These are phyloP conservation scores for Kalmanozyma brasiliensis DNA, from an alignment of 1,284 basidiomycete species.

Conservation along the genomic window DNA sequence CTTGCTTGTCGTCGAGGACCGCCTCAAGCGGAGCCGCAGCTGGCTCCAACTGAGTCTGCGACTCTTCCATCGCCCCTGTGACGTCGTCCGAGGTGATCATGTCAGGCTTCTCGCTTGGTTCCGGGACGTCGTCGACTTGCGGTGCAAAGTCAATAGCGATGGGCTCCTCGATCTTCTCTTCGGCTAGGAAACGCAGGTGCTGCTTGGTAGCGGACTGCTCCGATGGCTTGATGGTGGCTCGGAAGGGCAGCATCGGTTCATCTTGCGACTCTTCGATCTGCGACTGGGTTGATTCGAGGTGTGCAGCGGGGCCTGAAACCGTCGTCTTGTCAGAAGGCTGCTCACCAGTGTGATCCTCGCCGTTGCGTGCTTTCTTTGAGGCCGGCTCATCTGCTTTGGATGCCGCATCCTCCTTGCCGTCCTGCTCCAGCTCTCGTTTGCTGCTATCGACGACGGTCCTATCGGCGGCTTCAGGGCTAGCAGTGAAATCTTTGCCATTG, in stretches of 20 bases:
- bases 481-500: not conserved
- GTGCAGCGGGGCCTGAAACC: not conserved
- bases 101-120: not conserved
- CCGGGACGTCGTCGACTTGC: not conserved
- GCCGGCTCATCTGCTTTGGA: constrained; percentile 1
- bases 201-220: too few relatives aligned
- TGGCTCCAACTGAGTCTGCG: constrained; percentile 30
- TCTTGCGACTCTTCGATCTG: constrained; percentile 22
- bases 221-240: not conserved
- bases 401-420: not conserved
- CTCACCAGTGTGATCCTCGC: not conserved
- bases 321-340: not conserved
- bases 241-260: constrained; percentile 26
- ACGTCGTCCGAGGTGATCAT: not conserved
- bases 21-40: too few relatives aligned
- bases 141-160: not conserved
- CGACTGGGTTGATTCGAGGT: not conserved
- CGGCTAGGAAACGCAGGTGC: not conserved
- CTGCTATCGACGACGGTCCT: not conserved
- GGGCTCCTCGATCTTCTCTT: not conserved
- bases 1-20: too few relatives aligned
- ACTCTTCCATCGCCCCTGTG: constrained; percentile 3
- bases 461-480: not conserved
- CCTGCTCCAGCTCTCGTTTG: constrained; percentile 12
- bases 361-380: constrained; percentile 19